These are phyloP conservation scores for Warburgia ugandensis DNA, from an alignment of 164 flowering plant species.

Conservation along the genomic window DNA sequence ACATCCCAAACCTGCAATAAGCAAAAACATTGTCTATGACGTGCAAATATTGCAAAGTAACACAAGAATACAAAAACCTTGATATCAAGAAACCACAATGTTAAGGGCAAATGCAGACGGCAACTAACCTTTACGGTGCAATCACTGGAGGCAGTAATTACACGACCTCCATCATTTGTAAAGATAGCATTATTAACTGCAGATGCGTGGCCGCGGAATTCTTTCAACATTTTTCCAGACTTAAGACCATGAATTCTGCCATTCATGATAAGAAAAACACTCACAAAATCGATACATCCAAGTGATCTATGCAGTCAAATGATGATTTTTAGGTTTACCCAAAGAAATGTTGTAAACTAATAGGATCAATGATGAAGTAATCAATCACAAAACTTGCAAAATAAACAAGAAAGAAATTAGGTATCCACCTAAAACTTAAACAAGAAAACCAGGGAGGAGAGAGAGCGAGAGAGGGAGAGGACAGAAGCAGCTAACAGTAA, in stretches of 20 bases:
- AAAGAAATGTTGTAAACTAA: too few relatives aligned
- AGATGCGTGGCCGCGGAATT: slow-evolving; percentile 94
- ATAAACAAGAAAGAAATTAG: too few relatives aligned
- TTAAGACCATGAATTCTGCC: slow-evolving; percentile 94
- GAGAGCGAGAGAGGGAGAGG: too few relatives aligned
- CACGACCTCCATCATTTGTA: slow-evolving; percentile 83
- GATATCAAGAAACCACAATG: background rate
- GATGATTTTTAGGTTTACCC: too few relatives aligned
- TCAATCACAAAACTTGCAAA: too few relatives aligned
- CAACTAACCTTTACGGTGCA: slow-evolving; percentile 81
- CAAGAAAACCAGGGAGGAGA: too few relatives aligned
- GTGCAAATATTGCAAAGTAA: background rate
- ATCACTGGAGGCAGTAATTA: slow-evolving; percentile 99
- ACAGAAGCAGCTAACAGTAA: too few relatives aligned
- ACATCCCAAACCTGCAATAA: slow-evolving; percentile 84
- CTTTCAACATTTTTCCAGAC: slow-evolving; percentile 90
- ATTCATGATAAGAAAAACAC: slow-evolving; percentile 5
- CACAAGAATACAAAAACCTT: background rate
- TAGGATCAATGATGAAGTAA: too few relatives aligned
- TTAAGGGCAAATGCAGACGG: background rate
- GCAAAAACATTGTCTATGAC: background rate
- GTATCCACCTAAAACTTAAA: too few relatives aligned
- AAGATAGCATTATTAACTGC: slow-evolving; percentile 93
- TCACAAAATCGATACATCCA: background rate
- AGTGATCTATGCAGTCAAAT: slow-evolving; percentile 89